Conservation (phyloP, 495 filamentous ascomycete species). For the Filosporella fistucella region DNA sequence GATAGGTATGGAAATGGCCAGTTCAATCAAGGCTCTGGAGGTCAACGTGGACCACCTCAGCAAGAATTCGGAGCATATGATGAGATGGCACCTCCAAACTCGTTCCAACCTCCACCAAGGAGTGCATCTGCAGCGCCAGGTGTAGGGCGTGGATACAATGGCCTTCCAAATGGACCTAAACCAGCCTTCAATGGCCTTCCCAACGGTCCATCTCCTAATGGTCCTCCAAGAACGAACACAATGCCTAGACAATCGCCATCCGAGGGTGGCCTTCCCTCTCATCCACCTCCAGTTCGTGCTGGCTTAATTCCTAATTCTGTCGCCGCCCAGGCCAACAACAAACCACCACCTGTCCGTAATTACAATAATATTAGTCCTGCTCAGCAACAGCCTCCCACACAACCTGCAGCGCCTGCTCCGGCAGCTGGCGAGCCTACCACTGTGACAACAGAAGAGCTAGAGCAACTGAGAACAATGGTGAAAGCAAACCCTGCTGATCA, state of each 20-base stretch:
- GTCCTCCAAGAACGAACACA: constrained; percentile 28
- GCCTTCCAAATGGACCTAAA: constrained; percentile 24
- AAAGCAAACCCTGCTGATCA: constrained; percentile 68
- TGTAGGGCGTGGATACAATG: constrained; percentile 5
- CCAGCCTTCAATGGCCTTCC: constrained; percentile 24
- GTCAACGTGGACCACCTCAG: constrained; percentile 27
- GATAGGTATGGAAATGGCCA: constrained; percentile 26
- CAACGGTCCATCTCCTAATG: constrained; percentile 18
- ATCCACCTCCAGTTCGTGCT: constrained; percentile 76
- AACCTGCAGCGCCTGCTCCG: constrained; percentile 34
- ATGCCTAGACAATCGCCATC: constrained; percentile 25
- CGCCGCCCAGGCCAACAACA: constrained; percentile 36
- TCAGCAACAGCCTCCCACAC: constrained; percentile 26
- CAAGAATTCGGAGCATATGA: constrained; percentile 12
- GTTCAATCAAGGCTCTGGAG: constrained; percentile 24
- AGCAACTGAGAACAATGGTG: constrained; percentile 61
- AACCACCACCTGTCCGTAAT: constrained; percentile 67
- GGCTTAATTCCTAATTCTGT: constrained; percentile 60
- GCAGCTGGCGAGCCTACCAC: constrained; percentile 61
- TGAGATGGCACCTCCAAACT: constrained; percentile 12
- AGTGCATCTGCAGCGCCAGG: constrained; percentile 21
- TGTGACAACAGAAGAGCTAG: constrained; percentile 75
- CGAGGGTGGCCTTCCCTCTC: constrained; percentile 51
- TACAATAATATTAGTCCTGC: constrained; percentile 46
- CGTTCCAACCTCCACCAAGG: constrained; percentile 26